phyloP scores from a whole-genome alignment of 2,329 filamentous ascomycete species.

The Thyridium curvatum region DNA sequence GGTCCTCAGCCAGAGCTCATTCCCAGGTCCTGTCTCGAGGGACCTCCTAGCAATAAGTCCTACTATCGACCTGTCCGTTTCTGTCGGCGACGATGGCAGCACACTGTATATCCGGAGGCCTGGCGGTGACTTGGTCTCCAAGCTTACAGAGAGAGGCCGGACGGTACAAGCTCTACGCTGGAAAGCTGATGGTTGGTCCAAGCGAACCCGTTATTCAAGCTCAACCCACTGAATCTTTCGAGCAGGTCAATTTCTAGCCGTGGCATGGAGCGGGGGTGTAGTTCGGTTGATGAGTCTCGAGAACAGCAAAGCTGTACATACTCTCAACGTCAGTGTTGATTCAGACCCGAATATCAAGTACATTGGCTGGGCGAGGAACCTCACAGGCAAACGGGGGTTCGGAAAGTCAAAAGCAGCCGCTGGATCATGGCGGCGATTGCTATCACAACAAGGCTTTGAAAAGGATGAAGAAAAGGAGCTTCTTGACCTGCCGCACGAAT shows the following conservation, averaged over 20 bases:
- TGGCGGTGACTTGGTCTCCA: slow-evolving; percentile 61
- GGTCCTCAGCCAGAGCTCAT: slow-evolving; percentile 50
- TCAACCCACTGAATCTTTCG: slow-evolving; percentile 8
- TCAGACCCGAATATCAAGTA: slow-evolving; percentile 38
- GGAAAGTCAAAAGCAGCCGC: slow-evolving; percentile 8
- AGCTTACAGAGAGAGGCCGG: slow-evolving; percentile 32
- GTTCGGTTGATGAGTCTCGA: slow-evolving; percentile 74
- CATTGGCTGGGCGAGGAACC: slow-evolving; percentile 47
- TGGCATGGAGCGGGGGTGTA: slow-evolving; percentile 76
- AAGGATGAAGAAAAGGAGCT: slow-evolving; percentile 18
- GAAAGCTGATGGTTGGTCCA: slow-evolving; percentile 60
- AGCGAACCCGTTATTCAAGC: background rate
- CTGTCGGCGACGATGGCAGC: slow-evolving; percentile 59
- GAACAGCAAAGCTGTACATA: slow-evolving; percentile 74
- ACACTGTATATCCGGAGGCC: slow-evolving; percentile 70
- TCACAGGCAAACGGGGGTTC: slow-evolving; percentile 21
- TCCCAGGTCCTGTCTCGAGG: slow-evolving; percentile 44
- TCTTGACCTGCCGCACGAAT: slow-evolving; percentile 61
- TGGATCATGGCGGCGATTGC: slow-evolving; percentile 21
- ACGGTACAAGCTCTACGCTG: slow-evolving; percentile 48
- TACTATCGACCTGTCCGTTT: slow-evolving; percentile 74
- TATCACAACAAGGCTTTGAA: slow-evolving; percentile 18
- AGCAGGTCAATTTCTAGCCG: slow-evolving; percentile 67
- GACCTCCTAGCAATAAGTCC: slow-evolving; percentile 70
- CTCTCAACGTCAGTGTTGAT: slow-evolving; percentile 49